Evolutionary conservation across 2,329 filamentous ascomycete genomes (phyloP).

Genomic region (Aspergillus persii): DNA sequence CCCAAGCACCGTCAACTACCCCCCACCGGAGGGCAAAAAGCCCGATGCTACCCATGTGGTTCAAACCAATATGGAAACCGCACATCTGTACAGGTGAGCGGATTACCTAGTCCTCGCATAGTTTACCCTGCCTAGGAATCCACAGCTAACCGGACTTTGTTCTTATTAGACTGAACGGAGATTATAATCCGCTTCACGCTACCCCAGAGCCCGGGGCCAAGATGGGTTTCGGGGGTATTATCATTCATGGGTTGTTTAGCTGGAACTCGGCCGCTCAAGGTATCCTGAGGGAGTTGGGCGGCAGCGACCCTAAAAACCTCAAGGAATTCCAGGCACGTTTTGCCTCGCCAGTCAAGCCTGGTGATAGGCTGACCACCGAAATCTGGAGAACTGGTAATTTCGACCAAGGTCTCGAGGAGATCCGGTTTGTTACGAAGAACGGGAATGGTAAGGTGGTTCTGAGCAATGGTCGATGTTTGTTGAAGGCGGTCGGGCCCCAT

Average conservation of each 20-base stretch:
- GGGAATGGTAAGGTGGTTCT: constrained; percentile 80
- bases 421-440: constrained; percentile 75
- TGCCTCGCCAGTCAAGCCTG: constrained; percentile 77
- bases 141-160: neutral
- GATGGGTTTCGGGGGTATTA: constrained; percentile 88
- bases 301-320: constrained; percentile 74
- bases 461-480: constrained; percentile 79
- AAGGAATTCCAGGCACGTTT: constrained; percentile 88
- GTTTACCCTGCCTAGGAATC: neutral
- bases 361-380: constrained; percentile 75
- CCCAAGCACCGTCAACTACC: constrained; percentile 73
- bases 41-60: constrained; percentile 70
- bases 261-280: constrained; percentile 79
- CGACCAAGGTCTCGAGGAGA: constrained; percentile 69
- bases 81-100: constrained; percentile 66
- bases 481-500: constrained; percentile 63
- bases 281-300: constrained; percentile 70
- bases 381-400: constrained; percentile 73
- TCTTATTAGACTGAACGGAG: constrained; percentile 70
- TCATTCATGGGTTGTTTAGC: constrained; percentile 85
- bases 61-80: constrained; percentile 69
- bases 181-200: constrained; percentile 92
- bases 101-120: neutral
- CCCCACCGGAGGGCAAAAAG: constrained; percentile 67
- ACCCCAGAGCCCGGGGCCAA: constrained; percentile 78